phyloP scores from a whole-genome alignment of 495 filamentous ascomycete genomes.

The Xylaria grammica region DNA sequence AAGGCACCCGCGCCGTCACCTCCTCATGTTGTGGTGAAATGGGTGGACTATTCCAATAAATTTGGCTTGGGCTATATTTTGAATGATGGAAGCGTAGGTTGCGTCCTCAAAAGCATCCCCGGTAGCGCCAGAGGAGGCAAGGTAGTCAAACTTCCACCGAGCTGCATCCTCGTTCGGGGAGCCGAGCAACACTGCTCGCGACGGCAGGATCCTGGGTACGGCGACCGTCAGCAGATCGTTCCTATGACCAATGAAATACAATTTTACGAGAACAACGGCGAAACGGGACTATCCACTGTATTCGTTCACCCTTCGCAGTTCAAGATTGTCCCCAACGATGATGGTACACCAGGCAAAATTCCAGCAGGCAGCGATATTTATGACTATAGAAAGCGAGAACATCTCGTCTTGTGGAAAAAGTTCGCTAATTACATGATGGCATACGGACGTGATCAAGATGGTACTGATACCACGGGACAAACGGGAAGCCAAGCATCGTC shows the following conservation, averaged over 20 bases:
- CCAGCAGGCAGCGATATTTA: slow-evolving; percentile 58
- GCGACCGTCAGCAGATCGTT: slow-evolving; percentile 67
- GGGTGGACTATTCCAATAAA: slow-evolving; percentile 95
- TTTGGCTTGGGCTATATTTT: slow-evolving; percentile 87
- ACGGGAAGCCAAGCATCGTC: slow-evolving; percentile 56
- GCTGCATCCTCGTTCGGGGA: slow-evolving; percentile 71
- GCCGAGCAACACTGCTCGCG: slow-evolving; percentile 64
- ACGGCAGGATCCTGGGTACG: slow-evolving; percentile 57
- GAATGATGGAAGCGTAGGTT: slow-evolving; percentile 82
- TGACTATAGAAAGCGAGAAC: slow-evolving; percentile 72
- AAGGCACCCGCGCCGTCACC: slow-evolving; percentile 46
- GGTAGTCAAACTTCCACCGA: slow-evolving; percentile 63
- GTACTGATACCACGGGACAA: slow-evolving; percentile 48
- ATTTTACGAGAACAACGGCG: slow-evolving; percentile 77
- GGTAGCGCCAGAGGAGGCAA: slow-evolving; percentile 49
- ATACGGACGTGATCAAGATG: slow-evolving; percentile 59
- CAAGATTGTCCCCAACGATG: slow-evolving; percentile 54
- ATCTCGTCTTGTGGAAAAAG: slow-evolving; percentile 83
- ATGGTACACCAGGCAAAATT: slow-evolving; percentile 60
- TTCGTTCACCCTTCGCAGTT: slow-evolving; percentile 66
- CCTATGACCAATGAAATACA: slow-evolving; percentile 69
- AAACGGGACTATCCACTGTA: slow-evolving; percentile 67
- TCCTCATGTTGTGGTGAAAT: slow-evolving; percentile 75
- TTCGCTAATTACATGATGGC: slow-evolving; percentile 94
- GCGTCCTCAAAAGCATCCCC: slow-evolving; percentile 68